Percentiles rank a stretch among this genome's conserved stretches.
Evolutionary conservation across 208 protist genomes (phyloP).

Genomic region (Trypanosomatidae sp.): DNA sequence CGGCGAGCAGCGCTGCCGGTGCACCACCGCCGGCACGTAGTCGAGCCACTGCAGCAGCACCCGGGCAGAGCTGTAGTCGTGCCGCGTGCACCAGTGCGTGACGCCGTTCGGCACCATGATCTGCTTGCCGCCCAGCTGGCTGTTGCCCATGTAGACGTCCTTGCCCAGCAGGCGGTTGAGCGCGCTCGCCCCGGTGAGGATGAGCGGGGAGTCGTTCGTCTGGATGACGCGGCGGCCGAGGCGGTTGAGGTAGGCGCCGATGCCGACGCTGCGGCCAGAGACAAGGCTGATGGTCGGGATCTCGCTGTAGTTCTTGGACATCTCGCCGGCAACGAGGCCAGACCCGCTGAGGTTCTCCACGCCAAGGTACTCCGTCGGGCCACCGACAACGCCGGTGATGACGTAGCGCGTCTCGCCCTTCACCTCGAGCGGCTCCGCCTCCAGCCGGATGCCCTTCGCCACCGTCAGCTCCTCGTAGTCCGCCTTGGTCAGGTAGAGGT

Average conservation of each 20-base stretch:
- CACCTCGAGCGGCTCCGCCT: constrained; percentile 36
- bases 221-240: constrained; percentile 97
- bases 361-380: constrained; percentile 92
- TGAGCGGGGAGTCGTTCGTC: constrained; percentile 91
- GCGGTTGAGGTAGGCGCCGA: constrained; percentile 98
- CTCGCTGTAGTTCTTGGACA: constrained; percentile 95
- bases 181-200: constrained; percentile 95
- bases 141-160: constrained; percentile 97
- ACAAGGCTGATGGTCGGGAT: constrained; percentile 98
- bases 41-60: constrained; percentile 88
- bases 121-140: constrained; percentile 96
- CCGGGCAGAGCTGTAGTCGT: constrained; percentile 83
- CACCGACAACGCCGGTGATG: constrained; percentile 94
- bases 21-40: constrained; percentile 88
- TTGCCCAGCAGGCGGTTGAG: constrained; percentile 95
- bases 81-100: constrained; percentile 84
- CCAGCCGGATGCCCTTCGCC: constrained; percentile 44
- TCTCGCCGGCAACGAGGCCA: constrained; percentile 97
- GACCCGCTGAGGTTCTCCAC: constrained; percentile 98
- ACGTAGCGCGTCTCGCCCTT: constrained; percentile 79
- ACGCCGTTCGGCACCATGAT: constrained; percentile 98
- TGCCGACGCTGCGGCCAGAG: constrained; percentile 97
- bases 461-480: constrained; percentile 82
- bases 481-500: constrained; percentile 93
- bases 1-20: constrained; percentile 42